These are phyloP conservation scores for Aspergillus sp. DNA, from an alignment of 2,329 filamentous ascomycete species.

Conservation along the genomic window DNA sequence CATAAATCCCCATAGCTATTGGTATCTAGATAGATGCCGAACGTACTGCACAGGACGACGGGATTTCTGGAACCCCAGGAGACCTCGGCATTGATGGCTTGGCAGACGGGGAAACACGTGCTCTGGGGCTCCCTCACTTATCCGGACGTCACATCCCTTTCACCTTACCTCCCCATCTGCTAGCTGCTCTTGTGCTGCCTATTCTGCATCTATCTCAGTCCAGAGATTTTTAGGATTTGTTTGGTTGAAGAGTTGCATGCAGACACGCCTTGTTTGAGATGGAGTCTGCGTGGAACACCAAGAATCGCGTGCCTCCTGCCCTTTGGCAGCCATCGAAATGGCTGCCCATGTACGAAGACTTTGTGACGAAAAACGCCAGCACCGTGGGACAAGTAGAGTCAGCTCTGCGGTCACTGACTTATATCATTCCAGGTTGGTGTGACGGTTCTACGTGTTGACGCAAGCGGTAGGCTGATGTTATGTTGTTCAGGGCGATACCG, in stretches of 20 bases:
- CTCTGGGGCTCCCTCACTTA: constrained; percentile 6
- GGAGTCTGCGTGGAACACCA: constrained; percentile 29
- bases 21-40: too few relatives aligned
- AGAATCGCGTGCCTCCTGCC: constrained; percentile 26
- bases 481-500: constrained; percentile 38
- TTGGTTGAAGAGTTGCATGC: neutral
- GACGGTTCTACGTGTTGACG: neutral
- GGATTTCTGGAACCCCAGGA: neutral
- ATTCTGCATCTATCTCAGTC: neutral
- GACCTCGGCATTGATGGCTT: constrained; percentile 20
- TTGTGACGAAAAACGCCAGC: constrained; percentile 91
- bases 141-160: constrained; percentile 1
- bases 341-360: constrained; percentile 55
- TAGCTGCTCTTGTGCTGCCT: neutral
- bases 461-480: constrained; percentile 4
- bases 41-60: too few relatives aligned
- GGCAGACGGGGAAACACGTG: constrained; percentile 27
- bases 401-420: constrained; percentile 85
- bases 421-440: constrained; percentile 75
- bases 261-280: constrained; percentile 21
- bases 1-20: too few relatives aligned
- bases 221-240: neutral
- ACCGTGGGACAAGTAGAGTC: constrained; percentile 95
- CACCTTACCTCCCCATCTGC: neutral
- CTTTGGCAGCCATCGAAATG: constrained; percentile 39